Conservation (phyloP, 352 stramenopile species). For the Pythium rishiriense region DNA sequence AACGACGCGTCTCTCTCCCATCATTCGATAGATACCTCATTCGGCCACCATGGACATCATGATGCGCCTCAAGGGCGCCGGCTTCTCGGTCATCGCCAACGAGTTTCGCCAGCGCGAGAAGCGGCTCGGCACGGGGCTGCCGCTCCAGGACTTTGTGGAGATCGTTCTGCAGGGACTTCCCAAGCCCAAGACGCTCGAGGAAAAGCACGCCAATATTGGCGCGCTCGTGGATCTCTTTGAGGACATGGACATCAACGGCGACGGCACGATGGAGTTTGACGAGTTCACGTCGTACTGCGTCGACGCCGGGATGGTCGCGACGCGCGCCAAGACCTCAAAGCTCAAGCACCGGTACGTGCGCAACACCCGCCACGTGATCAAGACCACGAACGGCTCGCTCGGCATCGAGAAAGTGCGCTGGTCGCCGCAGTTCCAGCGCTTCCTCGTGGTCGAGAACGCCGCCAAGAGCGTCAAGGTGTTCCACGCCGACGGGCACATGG, state of each 20-base stretch:
- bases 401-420: conserved; percentile 75
- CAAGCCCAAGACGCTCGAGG: conserved; percentile 37
- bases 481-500: conserved; percentile 45
- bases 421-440: conserved; percentile 56
- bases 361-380: conserved; percentile 52
- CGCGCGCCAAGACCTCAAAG: conserved; percentile 35
- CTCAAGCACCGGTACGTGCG: conserved; percentile 80
- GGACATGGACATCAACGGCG: conserved; percentile 88
- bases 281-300: conserved; percentile 89
- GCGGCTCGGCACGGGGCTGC: conserved; percentile 53
- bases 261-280: conserved; percentile 83
- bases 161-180: conserved; percentile 70
- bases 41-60: conserved; percentile 68
- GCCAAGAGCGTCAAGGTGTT: conserved; percentile 76
- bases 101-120: conserved; percentile 72
- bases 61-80: conserved; percentile 76
- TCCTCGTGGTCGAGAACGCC: conserved; percentile 66
- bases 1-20: not conserved
- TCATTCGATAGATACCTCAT: conserved; percentile 7
- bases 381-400: conserved; percentile 50
- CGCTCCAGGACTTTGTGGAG: conserved; percentile 77
- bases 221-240: conserved; percentile 81
- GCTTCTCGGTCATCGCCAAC: conserved; percentile 78
- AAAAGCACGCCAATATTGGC: conserved; percentile 54
- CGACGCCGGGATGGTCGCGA: conserved; percentile 82